Percentiles rank a stretch among this genome's conserved stretches.
phyloP scores from a whole-genome alignment of 495 filamentous ascomycete species.

The Ramalina intermedia region DNA sequence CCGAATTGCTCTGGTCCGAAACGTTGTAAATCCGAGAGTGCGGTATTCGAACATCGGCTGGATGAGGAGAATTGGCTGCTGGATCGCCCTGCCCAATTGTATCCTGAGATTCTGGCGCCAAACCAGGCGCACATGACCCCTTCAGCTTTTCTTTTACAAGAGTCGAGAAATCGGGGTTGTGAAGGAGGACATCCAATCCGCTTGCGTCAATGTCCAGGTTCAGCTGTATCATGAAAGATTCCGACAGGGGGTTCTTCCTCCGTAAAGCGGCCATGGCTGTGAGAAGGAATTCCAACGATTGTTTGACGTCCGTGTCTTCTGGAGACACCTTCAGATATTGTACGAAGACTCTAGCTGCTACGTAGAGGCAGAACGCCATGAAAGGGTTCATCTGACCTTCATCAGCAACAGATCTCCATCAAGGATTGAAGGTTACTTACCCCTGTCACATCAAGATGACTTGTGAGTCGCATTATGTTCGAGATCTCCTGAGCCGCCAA shows the following conservation, averaged over 20 bases:
- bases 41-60: background rate
- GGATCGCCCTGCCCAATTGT: too few relatives aligned
- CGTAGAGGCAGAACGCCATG: conserved; percentile 89
- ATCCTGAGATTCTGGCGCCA: too few relatives aligned
- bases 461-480: conserved; percentile 91
- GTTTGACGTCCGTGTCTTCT: conserved; percentile 64
- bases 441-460: conserved; percentile 69
- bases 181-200: conserved; percentile 19
- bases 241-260: conserved; percentile 76
- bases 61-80: background rate
- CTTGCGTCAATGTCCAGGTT: conserved; percentile 76
- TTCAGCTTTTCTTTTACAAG: conserved; percentile 3
- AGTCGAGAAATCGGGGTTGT: conserved; percentile 10
- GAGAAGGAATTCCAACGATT: conserved; percentile 79
- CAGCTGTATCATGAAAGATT: conserved; percentile 88
- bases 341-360: conserved; percentile 86
- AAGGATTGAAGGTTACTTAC: conserved; percentile 37
- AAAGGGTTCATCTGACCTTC: conserved; percentile 77
- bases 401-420: conserved; percentile 13
- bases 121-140: too few relatives aligned
- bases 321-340: conserved; percentile 85
- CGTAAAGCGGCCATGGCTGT: conserved; percentile 81
- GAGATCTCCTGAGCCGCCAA: conserved; percentile 88
- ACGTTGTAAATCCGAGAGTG: background rate
- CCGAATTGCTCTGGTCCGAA: background rate